Evolutionary conservation across 208 protist genomes (phyloP).

Genomic region (Leptomonas pyrrhocoris): DNA sequence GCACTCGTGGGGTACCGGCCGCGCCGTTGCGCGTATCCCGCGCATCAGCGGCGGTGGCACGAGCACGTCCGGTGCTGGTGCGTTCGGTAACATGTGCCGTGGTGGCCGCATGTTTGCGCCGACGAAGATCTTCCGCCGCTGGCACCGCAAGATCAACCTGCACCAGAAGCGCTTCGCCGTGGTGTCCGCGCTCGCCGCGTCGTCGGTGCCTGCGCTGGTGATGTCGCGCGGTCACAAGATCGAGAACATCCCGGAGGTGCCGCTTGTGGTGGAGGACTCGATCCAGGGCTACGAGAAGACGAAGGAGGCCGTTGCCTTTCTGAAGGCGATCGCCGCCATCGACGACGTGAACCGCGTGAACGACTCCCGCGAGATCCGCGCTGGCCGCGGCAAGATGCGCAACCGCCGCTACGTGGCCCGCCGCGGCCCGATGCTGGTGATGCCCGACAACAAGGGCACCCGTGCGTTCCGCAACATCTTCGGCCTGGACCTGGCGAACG

Average conservation of each 20-base stretch:
- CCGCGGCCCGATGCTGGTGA: slow-evolving; percentile 97
- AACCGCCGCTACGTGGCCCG: slow-evolving; percentile 95
- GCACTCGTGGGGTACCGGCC: slow-evolving; percentile 99
- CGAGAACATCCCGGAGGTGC: slow-evolving; percentile 94
- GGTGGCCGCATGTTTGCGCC: slow-evolving; percentile 99
- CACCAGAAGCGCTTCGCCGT: slow-evolving; percentile 98
- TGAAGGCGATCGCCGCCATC: slow-evolving; percentile 93
- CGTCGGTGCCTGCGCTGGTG: slow-evolving; percentile 95
- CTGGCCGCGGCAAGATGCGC: slow-evolving; percentile 97
- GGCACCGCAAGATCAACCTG: slow-evolving; percentile 97
- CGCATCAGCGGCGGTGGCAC: slow-evolving; percentile 98
- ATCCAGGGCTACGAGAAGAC: slow-evolving; percentile 95
- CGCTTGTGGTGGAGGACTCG: slow-evolving; percentile 95
- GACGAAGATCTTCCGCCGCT: slow-evolving; percentile 97
- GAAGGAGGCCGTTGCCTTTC: slow-evolving; percentile 93
- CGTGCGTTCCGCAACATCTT: slow-evolving; percentile 97
- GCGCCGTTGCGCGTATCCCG: slow-evolving; percentile 99
- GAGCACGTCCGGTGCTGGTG: slow-evolving; percentile 97
- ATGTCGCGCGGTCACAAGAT: slow-evolving; percentile 98
- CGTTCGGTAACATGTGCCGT: slow-evolving; percentile 99
- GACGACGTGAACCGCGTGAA: slow-evolving; percentile 96
- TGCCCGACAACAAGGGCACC: slow-evolving; percentile 89
- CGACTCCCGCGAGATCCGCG: slow-evolving; percentile 89
- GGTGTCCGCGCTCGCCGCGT: slow-evolving; percentile 97
- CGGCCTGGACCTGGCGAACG: slow-evolving; percentile 95